A percentile compares a stretch with the other conserved stretches of the same genome.
phyloP scores from a whole-genome alignment of 257 asterid genomes.

The Solanum pimpinellifolium region DNA sequence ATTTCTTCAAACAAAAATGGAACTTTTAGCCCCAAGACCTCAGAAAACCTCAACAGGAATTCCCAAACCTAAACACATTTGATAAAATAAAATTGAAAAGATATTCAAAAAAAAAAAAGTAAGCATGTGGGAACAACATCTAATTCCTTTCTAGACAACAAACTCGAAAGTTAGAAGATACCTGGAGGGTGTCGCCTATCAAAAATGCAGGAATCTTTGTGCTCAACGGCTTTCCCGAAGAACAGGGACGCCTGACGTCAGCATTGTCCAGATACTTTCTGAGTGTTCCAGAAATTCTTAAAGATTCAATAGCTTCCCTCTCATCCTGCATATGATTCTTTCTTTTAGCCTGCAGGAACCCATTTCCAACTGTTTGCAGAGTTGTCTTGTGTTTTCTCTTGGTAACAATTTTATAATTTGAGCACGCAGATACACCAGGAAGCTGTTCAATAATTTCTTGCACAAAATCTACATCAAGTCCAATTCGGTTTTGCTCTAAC shows the following conservation, averaged over 20 bases:
- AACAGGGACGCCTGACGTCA: slow-evolving; percentile 48
- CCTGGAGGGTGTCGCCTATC: slow-evolving; percentile 90
- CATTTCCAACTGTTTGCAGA: slow-evolving; percentile 62
- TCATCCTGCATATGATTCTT: slow-evolving; percentile 22
- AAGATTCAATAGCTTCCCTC: slow-evolving; percentile 15
- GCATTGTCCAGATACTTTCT: slow-evolving; percentile 20
- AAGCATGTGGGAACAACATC: slow-evolving; percentile 10
- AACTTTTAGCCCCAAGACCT: slow-evolving; percentile 57
- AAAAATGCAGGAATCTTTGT: slow-evolving; percentile 63
- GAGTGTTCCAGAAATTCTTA: slow-evolving; percentile 26
- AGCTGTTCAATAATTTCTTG: slow-evolving; percentile 80
- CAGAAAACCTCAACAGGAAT: slow-evolving; percentile 62
- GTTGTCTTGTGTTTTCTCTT: slow-evolving; percentile 35
- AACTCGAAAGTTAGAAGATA: slow-evolving; percentile 9
- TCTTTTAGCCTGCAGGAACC: slow-evolving; percentile 60
- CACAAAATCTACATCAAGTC: slow-evolving; percentile 70
- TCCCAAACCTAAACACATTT: slow-evolving; percentile 69
- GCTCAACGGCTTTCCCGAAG: slow-evolving; percentile 58
- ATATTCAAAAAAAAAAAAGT: neutral
- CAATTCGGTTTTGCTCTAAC: slow-evolving; percentile 78
- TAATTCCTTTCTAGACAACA: neutral
- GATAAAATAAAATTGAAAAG: neutral
- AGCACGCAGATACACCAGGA: slow-evolving; percentile 60
- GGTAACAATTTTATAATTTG: slow-evolving; percentile 40
- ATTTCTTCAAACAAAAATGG: slow-evolving; percentile 66